These are phyloP conservation scores for Nemania serpens DNA, from an alignment of 2,329 filamentous ascomycete genomes.

Conservation along the genomic window DNA sequence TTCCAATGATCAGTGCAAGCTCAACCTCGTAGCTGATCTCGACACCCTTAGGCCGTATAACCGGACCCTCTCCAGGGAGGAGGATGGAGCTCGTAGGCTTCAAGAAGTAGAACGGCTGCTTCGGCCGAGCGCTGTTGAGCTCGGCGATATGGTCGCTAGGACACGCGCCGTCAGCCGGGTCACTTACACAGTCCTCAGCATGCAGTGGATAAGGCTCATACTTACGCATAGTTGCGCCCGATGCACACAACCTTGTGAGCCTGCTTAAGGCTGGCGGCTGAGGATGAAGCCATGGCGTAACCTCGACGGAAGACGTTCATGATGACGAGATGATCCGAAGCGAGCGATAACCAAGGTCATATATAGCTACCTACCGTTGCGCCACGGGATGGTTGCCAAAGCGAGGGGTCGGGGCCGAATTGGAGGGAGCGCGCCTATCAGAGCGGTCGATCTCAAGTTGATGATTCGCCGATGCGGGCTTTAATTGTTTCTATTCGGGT, in stretches of 20 bases:
- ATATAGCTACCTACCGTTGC: neutral
- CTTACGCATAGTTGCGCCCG: conserved; percentile 93
- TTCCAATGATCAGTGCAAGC: conserved; percentile 86
- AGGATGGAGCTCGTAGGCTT: conserved; percentile 91
- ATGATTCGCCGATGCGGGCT: conserved; percentile 27
- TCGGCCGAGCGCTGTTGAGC: conserved; percentile 83
- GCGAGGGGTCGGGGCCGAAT: conserved; percentile 4
- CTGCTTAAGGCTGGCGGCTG: conserved; percentile 54
- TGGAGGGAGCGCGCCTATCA: conserved; percentile 9
- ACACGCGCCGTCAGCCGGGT: conserved; percentile 8
- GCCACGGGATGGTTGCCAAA: neutral
- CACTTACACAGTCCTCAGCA: neutral
- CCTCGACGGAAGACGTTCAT: conserved; percentile 45
- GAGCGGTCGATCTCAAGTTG: conserved; percentile 3
- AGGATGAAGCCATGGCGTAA: conserved; percentile 43
- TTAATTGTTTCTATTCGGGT: conserved; percentile 23
- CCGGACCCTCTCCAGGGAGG: conserved; percentile 74
- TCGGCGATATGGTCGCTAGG: conserved; percentile 90
- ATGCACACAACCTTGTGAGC: conserved; percentile 87
- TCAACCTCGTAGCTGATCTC: conserved; percentile 95
- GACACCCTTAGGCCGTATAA: conserved; percentile 81
- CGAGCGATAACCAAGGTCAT: neutral
- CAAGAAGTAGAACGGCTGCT: conserved; percentile 98
- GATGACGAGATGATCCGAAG: conserved; percentile 7
- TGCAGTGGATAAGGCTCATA: neutral